A percentile compares a stretch with the other conserved stretches of the same genome.
Conservation (phyloP, 805 yeast species). For the Diddensiella transvaalensis region DNA sequence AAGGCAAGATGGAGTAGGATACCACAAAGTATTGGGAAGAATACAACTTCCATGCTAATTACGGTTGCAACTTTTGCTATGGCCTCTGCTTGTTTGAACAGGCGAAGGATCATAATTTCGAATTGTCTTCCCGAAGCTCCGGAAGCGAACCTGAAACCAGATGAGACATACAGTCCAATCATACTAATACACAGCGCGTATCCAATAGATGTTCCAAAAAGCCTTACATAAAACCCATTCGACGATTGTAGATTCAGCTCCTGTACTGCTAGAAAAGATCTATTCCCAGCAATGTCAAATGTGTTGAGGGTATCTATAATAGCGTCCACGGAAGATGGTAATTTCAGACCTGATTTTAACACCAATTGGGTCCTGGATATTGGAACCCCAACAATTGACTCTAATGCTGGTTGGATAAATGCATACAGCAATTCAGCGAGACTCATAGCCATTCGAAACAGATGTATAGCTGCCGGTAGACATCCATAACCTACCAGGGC, state of each 20-base stretch:
- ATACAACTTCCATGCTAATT: slow-evolving; percentile 72
- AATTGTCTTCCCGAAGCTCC: slow-evolving; percentile 3
- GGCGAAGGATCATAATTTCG: slow-evolving; percentile 17
- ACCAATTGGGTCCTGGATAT: neutral
- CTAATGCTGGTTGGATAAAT: neutral
- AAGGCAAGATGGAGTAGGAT: slow-evolving; percentile 64
- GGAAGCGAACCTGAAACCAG: slow-evolving; percentile 14
- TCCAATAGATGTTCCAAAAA: slow-evolving; percentile 12
- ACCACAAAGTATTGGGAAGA: slow-evolving; percentile 88
- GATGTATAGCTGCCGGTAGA: neutral
- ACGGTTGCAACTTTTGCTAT: slow-evolving; percentile 72
- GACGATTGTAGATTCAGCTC: neutral
- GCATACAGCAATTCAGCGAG: neutral
- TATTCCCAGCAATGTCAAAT: neutral
- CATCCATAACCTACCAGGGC: neutral
- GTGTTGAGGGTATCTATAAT: neutral
- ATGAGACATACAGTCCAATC: slow-evolving; percentile 6
- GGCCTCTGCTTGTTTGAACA: slow-evolving; percentile 32
- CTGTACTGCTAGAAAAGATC: neutral
- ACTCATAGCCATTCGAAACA: neutral
- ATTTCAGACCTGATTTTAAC: neutral
- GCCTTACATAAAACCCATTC: slow-evolving; percentile 8
- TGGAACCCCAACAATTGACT: neutral
- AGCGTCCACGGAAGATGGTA: neutral
- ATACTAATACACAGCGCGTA: slow-evolving; percentile 6